Conservation (phyloP, 2,329 filamentous ascomycete species). For the Cytospora piceae region DNA sequence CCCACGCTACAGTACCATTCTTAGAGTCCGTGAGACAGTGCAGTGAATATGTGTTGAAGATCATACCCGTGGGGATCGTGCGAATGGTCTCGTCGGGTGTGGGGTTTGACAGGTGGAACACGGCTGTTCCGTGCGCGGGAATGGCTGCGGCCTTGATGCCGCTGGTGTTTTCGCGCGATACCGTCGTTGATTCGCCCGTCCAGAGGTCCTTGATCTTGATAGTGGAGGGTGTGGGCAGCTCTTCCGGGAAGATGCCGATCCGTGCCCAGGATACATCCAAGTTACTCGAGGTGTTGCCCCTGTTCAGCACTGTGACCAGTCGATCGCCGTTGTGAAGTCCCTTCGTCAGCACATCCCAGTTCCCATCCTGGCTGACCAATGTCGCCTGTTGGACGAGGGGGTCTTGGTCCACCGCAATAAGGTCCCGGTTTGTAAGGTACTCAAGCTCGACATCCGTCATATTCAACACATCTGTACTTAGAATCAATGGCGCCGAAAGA, state of each 20-base stretch:
- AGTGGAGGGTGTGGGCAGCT: constrained; percentile 35
- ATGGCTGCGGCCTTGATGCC: constrained; percentile 38
- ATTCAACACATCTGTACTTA: constrained; percentile 45
- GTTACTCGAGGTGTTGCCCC: constrained; percentile 38
- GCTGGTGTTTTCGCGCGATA: constrained; percentile 33
- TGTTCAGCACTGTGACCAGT: constrained; percentile 52
- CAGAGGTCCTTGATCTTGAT: constrained; percentile 47
- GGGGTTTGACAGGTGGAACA: constrained; percentile 46
- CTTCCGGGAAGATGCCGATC: constrained; percentile 41
- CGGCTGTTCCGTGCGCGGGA: constrained; percentile 44
- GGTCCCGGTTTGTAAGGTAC: constrained; percentile 45
- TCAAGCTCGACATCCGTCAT: constrained; percentile 41
- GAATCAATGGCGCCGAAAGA: constrained; percentile 42
- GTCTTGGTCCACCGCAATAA: constrained; percentile 50
- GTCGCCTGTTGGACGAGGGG: constrained; percentile 49
- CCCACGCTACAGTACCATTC: constrained; percentile 39
- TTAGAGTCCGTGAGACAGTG: constrained; percentile 45
- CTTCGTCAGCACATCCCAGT: constrained; percentile 51
- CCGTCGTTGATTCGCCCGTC: constrained; percentile 40
- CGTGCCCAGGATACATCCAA: constrained; percentile 41
- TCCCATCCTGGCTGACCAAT: constrained; percentile 47
- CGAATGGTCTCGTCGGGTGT: constrained; percentile 33
- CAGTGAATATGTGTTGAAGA: constrained; percentile 53
- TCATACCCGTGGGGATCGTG: constrained; percentile 49
- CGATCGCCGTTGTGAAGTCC: constrained; percentile 51